Evolutionary conservation across 768 basidiomycete species (phyloP).

Genomic region (Tricholoma bakamatsutake): DNA sequence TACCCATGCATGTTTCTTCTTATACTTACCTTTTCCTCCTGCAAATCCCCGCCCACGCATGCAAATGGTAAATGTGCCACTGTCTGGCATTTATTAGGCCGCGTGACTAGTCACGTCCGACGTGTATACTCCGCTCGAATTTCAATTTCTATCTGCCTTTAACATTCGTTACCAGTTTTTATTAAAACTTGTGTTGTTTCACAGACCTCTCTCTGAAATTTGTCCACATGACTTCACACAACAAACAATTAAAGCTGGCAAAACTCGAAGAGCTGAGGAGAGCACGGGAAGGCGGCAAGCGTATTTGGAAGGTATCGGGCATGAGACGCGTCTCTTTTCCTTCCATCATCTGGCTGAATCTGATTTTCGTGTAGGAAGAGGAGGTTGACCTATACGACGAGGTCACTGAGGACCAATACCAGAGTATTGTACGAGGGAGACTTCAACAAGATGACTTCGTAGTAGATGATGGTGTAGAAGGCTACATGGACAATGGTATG

Average conservation of each 20-base stretch:
- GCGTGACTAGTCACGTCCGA: constrained; percentile 4
- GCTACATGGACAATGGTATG: constrained; percentile 95
- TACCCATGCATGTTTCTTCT: too few species aligned
- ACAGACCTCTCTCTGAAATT: neutral
- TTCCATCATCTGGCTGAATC: neutral
- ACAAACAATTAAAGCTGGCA: constrained; percentile 15
- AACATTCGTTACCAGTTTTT: too few species aligned
- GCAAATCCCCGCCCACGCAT: too few species aligned
- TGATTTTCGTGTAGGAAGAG: constrained; percentile 32
- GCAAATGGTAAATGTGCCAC: too few species aligned
- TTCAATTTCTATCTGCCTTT: neutral
- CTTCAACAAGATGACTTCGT: constrained; percentile 91
- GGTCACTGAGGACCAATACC: constrained; percentile 87
- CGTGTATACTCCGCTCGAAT: constrained; percentile 4
- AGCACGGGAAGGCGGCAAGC: constrained; percentile 14
- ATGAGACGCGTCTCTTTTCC: constrained; percentile 4
- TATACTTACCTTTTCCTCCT: too few species aligned
- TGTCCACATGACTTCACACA: constrained; percentile 19
- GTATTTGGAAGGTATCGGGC: constrained; percentile 6
- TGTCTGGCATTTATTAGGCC: too few species aligned
- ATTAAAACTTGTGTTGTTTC: neutral
- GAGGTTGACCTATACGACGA: constrained; percentile 81
- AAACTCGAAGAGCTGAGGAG: constrained; percentile 15
- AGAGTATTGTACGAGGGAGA: constrained; percentile 74
- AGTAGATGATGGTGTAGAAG: constrained; percentile 85